These are phyloP conservation scores for Albugo candida DNA, from an alignment of 352 stramenopile genomes.

Conservation along the genomic window DNA sequence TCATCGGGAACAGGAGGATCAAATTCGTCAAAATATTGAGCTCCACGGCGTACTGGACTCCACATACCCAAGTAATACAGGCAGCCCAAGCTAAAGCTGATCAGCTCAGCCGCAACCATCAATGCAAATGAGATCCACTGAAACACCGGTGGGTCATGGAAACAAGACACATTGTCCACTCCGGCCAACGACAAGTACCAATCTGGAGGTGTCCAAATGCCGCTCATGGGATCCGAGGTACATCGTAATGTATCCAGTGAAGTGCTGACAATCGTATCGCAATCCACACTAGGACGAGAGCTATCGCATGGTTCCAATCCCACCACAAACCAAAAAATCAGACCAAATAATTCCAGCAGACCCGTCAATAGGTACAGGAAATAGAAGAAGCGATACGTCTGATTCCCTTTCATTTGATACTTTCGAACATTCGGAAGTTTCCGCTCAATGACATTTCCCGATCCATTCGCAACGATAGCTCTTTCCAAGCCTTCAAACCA, in stretches of 20 bases:
- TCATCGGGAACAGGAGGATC: constrained; percentile 62
- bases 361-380: constrained; percentile 53
- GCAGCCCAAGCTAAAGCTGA: constrained; percentile 44
- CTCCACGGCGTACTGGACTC: constrained; percentile 69
- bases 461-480: constrained; percentile 46
- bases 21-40: constrained; percentile 79
- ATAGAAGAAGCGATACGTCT: constrained; percentile 57
- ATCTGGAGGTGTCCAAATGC: constrained; percentile 35
- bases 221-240: constrained; percentile 28
- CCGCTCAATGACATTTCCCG: constrained; percentile 71
- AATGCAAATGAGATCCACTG: constrained; percentile 73
- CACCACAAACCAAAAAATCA: constrained; percentile 69
- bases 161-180: constrained; percentile 55
- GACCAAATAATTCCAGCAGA: constrained; percentile 41
- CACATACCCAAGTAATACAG: constrained; percentile 82
- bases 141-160: constrained; percentile 44
- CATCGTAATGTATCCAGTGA: constrained; percentile 39
- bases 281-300: constrained; percentile 19
- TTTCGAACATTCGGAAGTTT: constrained; percentile 75
- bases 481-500: constrained; percentile 69
- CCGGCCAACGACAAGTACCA: constrained; percentile 63
- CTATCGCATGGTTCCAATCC: constrained; percentile 56
- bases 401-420: constrained; percentile 78
- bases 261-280: constrained; percentile 36
- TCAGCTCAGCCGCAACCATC: constrained; percentile 35